A percentile compares a stretch with the other conserved stretches of the same genome.
Evolutionary conservation across 495 filamentous ascomycete genomes (phyloP).

Genomic region (Neurospora sp.): DNA sequence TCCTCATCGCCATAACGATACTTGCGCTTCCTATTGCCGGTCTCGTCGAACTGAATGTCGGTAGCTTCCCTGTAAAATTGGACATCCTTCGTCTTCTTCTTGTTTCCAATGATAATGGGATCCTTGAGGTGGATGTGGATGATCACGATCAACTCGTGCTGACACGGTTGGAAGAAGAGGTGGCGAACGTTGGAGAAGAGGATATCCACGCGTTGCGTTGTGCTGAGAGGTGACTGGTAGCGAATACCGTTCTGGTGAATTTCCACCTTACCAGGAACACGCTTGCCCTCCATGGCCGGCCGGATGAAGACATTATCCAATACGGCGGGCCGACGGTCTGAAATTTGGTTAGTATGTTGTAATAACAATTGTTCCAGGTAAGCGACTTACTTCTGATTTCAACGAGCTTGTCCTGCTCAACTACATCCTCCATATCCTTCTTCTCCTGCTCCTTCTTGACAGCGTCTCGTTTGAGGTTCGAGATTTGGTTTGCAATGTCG

Average conservation of each 20-base stretch:
- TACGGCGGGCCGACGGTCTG: slow-evolving; percentile 76
- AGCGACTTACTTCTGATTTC: slow-evolving; percentile 68
- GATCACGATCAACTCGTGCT: slow-evolving; percentile 91
- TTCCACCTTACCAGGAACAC: slow-evolving; percentile 87
- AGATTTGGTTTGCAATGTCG: slow-evolving; percentile 80
- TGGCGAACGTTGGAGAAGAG: slow-evolving; percentile 98
- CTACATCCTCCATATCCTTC: slow-evolving; percentile 99
- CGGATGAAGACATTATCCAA: slow-evolving; percentile 90
- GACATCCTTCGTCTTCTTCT: slow-evolving; percentile 91
- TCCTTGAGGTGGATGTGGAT: slow-evolving; percentile 97
- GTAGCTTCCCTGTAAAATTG: slow-evolving; percentile 98
- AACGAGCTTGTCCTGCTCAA: slow-evolving; percentile 93
- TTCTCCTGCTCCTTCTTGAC: slow-evolving; percentile 91
- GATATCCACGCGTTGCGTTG: slow-evolving; percentile 76
- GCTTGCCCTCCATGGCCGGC: slow-evolving; percentile 89
- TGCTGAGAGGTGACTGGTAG: slow-evolving; percentile 79
- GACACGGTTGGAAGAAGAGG: slow-evolving; percentile 95
- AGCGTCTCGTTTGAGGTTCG: slow-evolving; percentile 83
- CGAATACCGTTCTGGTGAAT: slow-evolving; percentile 99
- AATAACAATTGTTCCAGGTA: background rate
- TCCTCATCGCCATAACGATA: slow-evolving; percentile 99
- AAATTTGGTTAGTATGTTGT: slow-evolving; percentile 20
- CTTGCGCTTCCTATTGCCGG: slow-evolving; percentile 92
- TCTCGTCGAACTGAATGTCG: slow-evolving; percentile 98
- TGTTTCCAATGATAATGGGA: slow-evolving; percentile 96